Evolutionary conservation across 768 basidiomycete genomes (phyloP).

Genomic region (Tylopilus plumbeoviolaceoides): DNA sequence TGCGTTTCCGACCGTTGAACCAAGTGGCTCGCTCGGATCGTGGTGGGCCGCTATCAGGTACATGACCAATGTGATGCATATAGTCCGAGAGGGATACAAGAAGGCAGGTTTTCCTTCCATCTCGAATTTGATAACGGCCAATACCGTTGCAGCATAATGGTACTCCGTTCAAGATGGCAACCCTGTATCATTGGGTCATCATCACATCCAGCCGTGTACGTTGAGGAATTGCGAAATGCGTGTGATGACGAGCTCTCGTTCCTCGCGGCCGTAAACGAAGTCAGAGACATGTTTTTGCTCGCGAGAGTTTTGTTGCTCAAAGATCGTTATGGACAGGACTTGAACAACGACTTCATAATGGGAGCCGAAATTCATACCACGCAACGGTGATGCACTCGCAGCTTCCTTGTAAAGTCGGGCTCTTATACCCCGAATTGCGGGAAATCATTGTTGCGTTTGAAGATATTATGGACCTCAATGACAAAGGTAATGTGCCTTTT

Average conservation of each 20-base stretch:
- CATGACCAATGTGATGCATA: not conserved
- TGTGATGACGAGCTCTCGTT: constrained; percentile 37
- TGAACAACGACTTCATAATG: constrained; percentile 10
- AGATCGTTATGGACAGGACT: not conserved
- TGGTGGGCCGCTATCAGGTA: constrained; percentile 13
- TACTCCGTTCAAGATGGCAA: constrained; percentile 30
- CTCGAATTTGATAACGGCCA: not conserved
- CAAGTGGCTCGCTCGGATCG: not conserved
- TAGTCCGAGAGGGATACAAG: constrained; percentile 3
- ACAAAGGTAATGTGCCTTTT: constrained; percentile 5
- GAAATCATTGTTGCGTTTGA: constrained; percentile 41
- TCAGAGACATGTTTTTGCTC: constrained; percentile 7
- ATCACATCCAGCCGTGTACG: constrained; percentile 27
- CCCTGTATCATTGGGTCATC: constrained; percentile 34
- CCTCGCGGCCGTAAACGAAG: constrained; percentile 28
- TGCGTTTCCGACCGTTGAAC: not conserved
- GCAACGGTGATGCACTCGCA: constrained; percentile 19
- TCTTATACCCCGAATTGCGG: constrained; percentile 34
- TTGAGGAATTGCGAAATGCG: constrained; percentile 18
- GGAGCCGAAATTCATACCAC: constrained; percentile 32
- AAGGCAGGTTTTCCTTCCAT: not conserved
- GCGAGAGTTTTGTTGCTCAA: not conserved
- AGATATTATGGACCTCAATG: constrained; percentile 30
- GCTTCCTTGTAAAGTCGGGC: too few species aligned
- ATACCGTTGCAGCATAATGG: constrained; percentile 19